Conservation (phyloP, 768 basidiomycete genomes). For the Nidula microcarpa region DNA sequence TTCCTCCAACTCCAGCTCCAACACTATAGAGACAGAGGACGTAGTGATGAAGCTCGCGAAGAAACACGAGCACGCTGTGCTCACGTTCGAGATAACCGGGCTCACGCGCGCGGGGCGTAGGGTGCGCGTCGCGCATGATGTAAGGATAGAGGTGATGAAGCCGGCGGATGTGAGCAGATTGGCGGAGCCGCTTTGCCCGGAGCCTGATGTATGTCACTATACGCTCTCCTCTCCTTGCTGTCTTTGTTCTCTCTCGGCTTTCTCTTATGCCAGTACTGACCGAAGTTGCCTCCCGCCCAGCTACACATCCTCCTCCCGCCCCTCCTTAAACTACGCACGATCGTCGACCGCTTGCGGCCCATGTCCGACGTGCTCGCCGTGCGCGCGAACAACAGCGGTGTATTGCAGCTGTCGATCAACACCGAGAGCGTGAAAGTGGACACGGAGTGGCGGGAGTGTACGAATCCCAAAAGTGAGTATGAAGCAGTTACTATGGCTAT, state of each 20-base stretch:
- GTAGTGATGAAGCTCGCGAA: slow-evolving; percentile 84
- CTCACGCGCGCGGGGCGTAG: slow-evolving; percentile 59
- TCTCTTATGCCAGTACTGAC: too few relatives aligned
- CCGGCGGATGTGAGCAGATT: slow-evolving; percentile 70
- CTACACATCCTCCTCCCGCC: slow-evolving; percentile 77
- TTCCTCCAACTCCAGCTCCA: slow-evolving; percentile 28
- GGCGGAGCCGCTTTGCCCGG: slow-evolving; percentile 80
- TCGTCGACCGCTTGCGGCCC: slow-evolving; percentile 69
- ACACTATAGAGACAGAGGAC: slow-evolving; percentile 54
- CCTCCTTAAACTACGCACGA: slow-evolving; percentile 70
- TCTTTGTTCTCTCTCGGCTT: too few relatives aligned
- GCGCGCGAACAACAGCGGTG: slow-evolving; percentile 63
- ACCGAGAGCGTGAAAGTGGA: slow-evolving; percentile 77
- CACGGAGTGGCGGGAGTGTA: slow-evolving; percentile 75
- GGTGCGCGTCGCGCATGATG: slow-evolving; percentile 74
- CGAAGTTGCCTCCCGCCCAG: slow-evolving; percentile 27
- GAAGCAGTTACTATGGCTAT: background rate
- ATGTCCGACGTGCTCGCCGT: slow-evolving; percentile 70
- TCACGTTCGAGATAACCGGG: slow-evolving; percentile 73
- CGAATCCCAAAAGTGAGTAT: slow-evolving; percentile 57
- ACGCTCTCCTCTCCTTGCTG: too few relatives aligned
- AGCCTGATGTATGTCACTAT: slow-evolving; percentile 63
- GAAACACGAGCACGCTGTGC: slow-evolving; percentile 74
- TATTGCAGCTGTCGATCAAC: slow-evolving; percentile 48
- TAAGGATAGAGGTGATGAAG: slow-evolving; percentile 77